Base-by-base conservation (phyloP, 2,329 filamentous ascomycete genomes). In the Metarhizium humberi region DNA sequence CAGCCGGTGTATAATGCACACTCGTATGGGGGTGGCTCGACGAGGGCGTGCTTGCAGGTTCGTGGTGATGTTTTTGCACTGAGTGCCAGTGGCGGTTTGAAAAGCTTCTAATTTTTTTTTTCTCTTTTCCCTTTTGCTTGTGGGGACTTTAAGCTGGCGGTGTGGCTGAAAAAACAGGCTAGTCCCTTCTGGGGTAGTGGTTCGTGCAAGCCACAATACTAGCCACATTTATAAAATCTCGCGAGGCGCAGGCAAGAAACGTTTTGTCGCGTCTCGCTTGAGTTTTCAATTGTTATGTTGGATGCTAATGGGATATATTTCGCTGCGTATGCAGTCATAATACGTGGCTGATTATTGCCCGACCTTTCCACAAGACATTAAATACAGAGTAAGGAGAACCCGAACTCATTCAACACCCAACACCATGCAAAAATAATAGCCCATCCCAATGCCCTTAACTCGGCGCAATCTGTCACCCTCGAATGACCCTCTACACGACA, bases 21-120 rank as follows among this genome's bases (percentile, higher is more conserved):
- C 56, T 59, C 59, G 59, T 59, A 59, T 59, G 59, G 58, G 54
- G 53, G 52, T 46, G 58, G 34, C 51, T 58, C 42, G 55, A 61
- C 58, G 59, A 59, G 56, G 58, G 58, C 56, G 52, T 55, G 52
- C 55, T 56, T 58, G 59, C 56, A 51, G 59, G 56, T 50, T 58
- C 43, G 52, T 47, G 51, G 53, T 56, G 56, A 56, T 56, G 55
- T 52, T 55, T 53, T 59, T 56, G 45, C 52, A 49, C 56, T 59
- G 51, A 52, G 47, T 43, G 54, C 52, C 53, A 48, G 53, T 52
- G 51, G 47, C 55, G 54, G 55, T 55, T 59, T 46, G 53, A 38
- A 43, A 54, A 60, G 52, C 57, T 60, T 59, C 55, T 40, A 56
- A 36, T 54, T 59, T 62, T 63, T 62, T 63, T 59, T 61, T 60